Conservation (phyloP, 169 alveolate genomes). For the Babesia bovis region DNA sequence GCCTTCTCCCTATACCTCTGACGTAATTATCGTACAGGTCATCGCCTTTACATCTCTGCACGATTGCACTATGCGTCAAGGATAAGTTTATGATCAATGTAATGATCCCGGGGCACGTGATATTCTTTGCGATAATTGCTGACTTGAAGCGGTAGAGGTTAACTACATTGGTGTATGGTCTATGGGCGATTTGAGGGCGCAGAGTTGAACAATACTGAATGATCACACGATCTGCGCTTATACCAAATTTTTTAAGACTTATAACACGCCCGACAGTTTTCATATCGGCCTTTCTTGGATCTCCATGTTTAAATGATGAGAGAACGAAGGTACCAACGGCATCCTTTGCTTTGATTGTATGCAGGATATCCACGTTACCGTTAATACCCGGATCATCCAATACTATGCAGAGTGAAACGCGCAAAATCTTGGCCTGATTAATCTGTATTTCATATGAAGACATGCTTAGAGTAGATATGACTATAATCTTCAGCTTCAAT, state of each 20-base stretch:
- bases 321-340: constrained; percentile 51
- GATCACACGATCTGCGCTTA: constrained; percentile 40
- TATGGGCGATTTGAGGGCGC: constrained; percentile 33
- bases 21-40: constrained; percentile 43
- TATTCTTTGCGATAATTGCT: constrained; percentile 45
- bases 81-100: constrained; percentile 58
- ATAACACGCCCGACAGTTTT: constrained; percentile 55
- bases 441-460: constrained; percentile 34
- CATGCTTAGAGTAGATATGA: constrained; percentile 42
- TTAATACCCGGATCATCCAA: constrained; percentile 53
- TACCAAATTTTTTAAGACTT: constrained; percentile 50
- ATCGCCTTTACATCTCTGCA: constrained; percentile 11
- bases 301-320: constrained; percentile 40
- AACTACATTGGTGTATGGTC: constrained; percentile 26
- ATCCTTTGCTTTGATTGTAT: constrained; percentile 35
- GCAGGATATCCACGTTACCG: constrained; percentile 40
- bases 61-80: constrained; percentile 30
- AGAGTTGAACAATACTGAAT: constrained; percentile 57
- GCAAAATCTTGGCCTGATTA: constrained; percentile 50
- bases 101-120: constrained; percentile 69
- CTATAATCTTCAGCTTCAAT: constrained; percentile 41
- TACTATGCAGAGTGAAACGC: constrained; percentile 46
- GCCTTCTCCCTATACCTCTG: constrained; percentile 38
- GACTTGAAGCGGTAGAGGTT: constrained; percentile 39
- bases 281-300: constrained; percentile 50